phyloP scores from a whole-genome alignment of 257 asterid species.

The Agastache rugosa region DNA sequence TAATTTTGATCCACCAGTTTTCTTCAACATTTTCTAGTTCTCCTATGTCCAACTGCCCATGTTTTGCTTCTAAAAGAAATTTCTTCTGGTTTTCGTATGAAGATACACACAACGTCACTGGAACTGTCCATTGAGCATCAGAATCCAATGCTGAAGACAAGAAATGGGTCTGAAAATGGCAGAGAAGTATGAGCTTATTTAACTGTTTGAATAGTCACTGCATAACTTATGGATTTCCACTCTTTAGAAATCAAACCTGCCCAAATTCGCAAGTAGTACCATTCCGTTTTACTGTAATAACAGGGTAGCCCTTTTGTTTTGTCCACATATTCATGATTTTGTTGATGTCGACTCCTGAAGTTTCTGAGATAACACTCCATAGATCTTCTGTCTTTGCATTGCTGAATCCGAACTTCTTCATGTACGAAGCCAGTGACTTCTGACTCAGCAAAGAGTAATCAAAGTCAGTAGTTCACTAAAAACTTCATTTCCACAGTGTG shows the following conservation, averaged over 20 bases:
- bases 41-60: slow-evolving; percentile 33
- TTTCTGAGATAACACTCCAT: slow-evolving; percentile 51
- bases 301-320: slow-evolving; percentile 54
- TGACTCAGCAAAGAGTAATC: slow-evolving; percentile 30
- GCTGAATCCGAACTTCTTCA: slow-evolving; percentile 43
- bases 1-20: slow-evolving; percentile 50
- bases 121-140: slow-evolving; percentile 51
- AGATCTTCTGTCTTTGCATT: slow-evolving; percentile 56
- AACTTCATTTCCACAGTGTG: not conserved
- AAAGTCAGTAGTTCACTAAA: slow-evolving; percentile 3
- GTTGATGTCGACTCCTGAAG: slow-evolving; percentile 46
- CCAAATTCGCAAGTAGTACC: slow-evolving; percentile 41
- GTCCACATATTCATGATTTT: slow-evolving; percentile 51
- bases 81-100: slow-evolving; percentile 41
- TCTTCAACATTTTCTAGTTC: slow-evolving; percentile 19
- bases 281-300: slow-evolving; percentile 42
- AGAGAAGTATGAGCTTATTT: not conserved
- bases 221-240: not conserved
- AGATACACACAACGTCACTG: slow-evolving; percentile 43
- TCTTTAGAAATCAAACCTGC: slow-evolving; percentile 38
- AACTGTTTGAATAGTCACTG: not conserved
- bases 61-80: slow-evolving; percentile 43
- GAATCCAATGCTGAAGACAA: slow-evolving; percentile 37
- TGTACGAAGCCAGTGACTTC: slow-evolving; percentile 50
- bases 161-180: slow-evolving; percentile 42